These are phyloP conservation scores for Aspergillus brunneoviolaceus DNA, from an alignment of 2,329 filamentous ascomycete species.

Conservation along the genomic window DNA sequence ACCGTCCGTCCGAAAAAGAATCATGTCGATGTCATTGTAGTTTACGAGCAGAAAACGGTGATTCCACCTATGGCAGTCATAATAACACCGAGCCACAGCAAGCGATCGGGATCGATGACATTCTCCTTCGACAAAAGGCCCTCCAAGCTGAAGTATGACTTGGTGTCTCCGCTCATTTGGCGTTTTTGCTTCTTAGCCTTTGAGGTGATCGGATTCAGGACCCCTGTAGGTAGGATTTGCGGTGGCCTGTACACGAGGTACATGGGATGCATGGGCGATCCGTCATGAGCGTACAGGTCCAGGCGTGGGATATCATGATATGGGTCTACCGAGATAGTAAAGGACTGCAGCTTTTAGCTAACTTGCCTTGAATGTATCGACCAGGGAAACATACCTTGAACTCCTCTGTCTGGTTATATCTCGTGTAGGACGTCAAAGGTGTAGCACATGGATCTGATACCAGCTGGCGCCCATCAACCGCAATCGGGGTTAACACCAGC, in stretches of 20 bases:
- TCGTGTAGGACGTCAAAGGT: conserved; percentile 57
- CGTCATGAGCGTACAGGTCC: conserved; percentile 64
- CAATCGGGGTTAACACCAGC: conserved; percentile 60
- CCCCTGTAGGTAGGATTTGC: conserved; percentile 68
- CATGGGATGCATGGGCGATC: conserved; percentile 65
- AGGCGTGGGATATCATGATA: conserved; percentile 64
- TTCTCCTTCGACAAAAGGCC: conserved; percentile 33
- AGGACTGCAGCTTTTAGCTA: conserved; percentile 33
- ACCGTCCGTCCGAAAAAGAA: not conserved
- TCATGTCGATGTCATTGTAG: not conserved
- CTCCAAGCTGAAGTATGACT: conserved; percentile 26
- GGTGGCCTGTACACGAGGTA: conserved; percentile 64
- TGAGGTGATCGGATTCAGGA: conserved; percentile 57
- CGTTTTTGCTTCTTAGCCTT: conserved; percentile 35
- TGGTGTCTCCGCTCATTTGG: conserved; percentile 16
- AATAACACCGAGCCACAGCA: conserved; percentile 51
- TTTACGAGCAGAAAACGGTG: conserved; percentile 35
- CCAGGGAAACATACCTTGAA: conserved; percentile 53
- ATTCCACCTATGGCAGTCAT: conserved; percentile 47
- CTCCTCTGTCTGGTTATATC: conserved; percentile 65
- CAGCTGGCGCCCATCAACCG: conserved; percentile 66
- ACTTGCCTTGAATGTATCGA: not conserved
- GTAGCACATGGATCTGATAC: conserved; percentile 64
- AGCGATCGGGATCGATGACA: conserved; percentile 41
- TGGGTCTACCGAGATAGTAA: conserved; percentile 52